Conservation (phyloP, 345 rosid species). For the Passiflora organensis region DNA sequence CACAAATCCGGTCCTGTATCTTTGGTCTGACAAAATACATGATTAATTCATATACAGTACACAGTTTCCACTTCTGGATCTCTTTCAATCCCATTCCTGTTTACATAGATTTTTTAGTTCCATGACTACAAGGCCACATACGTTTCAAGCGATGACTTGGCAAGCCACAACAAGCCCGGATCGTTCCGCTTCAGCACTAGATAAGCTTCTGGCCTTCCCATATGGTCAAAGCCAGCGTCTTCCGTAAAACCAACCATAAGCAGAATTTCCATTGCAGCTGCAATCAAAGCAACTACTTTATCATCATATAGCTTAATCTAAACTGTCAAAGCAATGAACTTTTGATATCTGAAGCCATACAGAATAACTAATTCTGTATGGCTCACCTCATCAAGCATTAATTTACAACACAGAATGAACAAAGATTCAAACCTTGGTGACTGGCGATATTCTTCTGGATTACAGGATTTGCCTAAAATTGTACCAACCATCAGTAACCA, state of each 20-base stretch:
- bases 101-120: not conserved
- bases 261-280: constrained; percentile 88
- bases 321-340: not conserved
- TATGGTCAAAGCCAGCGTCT: constrained; percentile 43
- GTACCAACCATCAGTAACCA: not conserved
- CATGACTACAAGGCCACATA: constrained; percentile 30
- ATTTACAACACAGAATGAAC: not conserved
- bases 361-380: not conserved
- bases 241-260: constrained; percentile 66
- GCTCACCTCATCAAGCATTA: not conserved
- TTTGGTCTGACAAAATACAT: not conserved
- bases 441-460: constrained; percentile 59
- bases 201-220: constrained; percentile 54
- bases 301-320: not conserved
- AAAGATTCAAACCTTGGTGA: constrained; percentile 45
- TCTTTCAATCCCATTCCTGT: not conserved
- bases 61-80: no score
- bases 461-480: constrained; percentile 80
- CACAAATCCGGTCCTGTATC: not conserved
- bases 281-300: constrained; percentile 5
- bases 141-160: constrained; percentile 68
- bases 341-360: not conserved
- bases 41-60: no score
- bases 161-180: constrained; percentile 91
- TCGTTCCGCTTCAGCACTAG: constrained; percentile 80